Evolutionary conservation across 768 basidiomycete genomes (phyloP), one percentile per base, ranked within the genome.

Genomic region (Trichaptum fuscoviolaceum): DNA sequence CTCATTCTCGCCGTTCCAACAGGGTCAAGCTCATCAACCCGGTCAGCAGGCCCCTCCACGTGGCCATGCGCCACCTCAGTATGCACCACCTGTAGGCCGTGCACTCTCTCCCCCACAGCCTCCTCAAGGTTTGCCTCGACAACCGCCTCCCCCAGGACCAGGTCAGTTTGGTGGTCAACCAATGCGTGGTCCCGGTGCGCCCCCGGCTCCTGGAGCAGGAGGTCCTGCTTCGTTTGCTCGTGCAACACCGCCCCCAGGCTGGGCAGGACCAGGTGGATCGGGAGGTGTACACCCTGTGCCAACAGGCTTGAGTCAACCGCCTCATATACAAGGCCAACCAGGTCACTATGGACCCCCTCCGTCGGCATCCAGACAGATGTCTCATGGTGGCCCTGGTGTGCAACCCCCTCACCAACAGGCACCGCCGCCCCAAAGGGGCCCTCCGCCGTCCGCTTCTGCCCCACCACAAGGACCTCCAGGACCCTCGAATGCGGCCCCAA

Each of bases 41-140:
- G 82, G 2, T 79, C 81, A 30, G 83, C 80, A 81, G 60, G 82
- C 78, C 3, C 77, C 79, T 26, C 83, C 84, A 7, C 77, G 77
- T n/a, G 79, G 75, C 20, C 77, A 80, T 35, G 63, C 77, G 23
- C 73, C 81, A 42, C 81, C 81, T 57, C 83, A 81, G 68, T 66
- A 66, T 34, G 67, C 65, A 27, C 67, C 70, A 9, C 70, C 73
- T 26, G 68, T 72, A 0, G 66, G 69, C 20, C 67, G 66, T 15
- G 64, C 69, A 62, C 70, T 69, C 15, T 71, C 74, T 75, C 72
- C 74, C n/a, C 77, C 76, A 0, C 71, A 75, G 25, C 73, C 75
- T 25, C 63, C 69, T 1, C 69, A 69, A 24, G 70, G 70, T 17
- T 70, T 69, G 36, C 52, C 70, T 64, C 69, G 68, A 30, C 67